Percentiles rank a stretch among this genome's conserved stretches.
phyloP scores from a whole-genome alignment of 805 yeast species.

The Lipomyces yamadae region DNA sequence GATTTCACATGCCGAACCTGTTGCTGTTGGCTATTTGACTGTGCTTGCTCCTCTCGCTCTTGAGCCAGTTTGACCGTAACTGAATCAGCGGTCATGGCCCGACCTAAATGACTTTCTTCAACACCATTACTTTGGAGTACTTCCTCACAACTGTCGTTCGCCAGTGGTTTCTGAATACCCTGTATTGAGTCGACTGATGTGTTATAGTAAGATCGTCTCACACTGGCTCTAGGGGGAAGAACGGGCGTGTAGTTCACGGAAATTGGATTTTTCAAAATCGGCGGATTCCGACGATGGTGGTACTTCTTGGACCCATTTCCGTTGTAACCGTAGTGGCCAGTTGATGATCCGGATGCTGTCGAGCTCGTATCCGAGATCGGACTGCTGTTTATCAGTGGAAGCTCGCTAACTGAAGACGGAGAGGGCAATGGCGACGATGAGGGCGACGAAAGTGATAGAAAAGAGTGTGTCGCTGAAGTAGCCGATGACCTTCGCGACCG shows the following conservation, averaged over 20 bases:
- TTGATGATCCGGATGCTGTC: slow-evolving; percentile 6
- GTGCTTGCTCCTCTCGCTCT: slow-evolving; percentile 2
- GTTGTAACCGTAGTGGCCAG: slow-evolving; percentile 6
- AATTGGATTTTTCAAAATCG: slow-evolving; percentile 4
- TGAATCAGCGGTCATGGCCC: not conserved
- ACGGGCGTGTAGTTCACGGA: slow-evolving; percentile 5
- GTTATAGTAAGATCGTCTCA: slow-evolving; percentile 3
- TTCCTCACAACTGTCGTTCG: not conserved
- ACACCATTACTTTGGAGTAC: not conserved
- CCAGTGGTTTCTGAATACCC: not conserved
- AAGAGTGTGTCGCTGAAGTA: not conserved
- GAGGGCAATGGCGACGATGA: slow-evolving; percentile 13
- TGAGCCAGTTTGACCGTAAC: not conserved
- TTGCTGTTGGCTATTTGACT: not conserved
- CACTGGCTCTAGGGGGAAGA: slow-evolving; percentile 6
- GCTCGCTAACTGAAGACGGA: slow-evolving; percentile 1
- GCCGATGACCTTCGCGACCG: slow-evolving; percentile 12
- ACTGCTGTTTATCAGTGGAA: slow-evolving; percentile 14
- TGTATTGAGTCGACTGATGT: not conserved
- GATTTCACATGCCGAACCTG: slow-evolving; percentile 7
- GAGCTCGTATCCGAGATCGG: slow-evolving; percentile 9
- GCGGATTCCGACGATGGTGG: slow-evolving; percentile 1
- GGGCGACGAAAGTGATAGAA: not conserved
- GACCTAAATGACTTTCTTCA: not conserved
- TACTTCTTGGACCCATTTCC: not conserved